These are phyloP conservation scores for Diplodia corticola DNA, from an alignment of 2,329 filamentous ascomycete genomes.

Conservation along the genomic window DNA sequence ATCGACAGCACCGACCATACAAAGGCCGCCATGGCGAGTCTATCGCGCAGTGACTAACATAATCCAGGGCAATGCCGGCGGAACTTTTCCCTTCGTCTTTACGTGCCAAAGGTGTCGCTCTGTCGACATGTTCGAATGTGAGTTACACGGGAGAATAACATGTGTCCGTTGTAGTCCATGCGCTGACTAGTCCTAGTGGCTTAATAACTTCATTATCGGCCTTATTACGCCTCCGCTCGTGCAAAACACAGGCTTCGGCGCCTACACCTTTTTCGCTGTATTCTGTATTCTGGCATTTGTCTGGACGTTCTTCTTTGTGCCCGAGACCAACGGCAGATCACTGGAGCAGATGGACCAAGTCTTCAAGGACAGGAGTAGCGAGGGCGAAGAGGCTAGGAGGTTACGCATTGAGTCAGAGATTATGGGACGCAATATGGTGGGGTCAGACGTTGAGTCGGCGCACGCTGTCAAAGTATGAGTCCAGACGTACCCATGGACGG, in stretches of 20 bases:
- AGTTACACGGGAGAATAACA: slow-evolving; percentile 43
- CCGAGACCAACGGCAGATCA: slow-evolving; percentile 38
- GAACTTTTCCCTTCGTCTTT: slow-evolving; percentile 65
- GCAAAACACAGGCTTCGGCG: slow-evolving; percentile 54
- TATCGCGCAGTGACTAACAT: no score
- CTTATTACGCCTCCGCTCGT: slow-evolving; percentile 67
- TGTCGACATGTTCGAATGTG: slow-evolving; percentile 60
- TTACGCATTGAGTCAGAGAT: slow-evolving; percentile 34
- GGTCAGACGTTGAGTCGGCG: slow-evolving; percentile 16
- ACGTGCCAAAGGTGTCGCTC: slow-evolving; percentile 65
- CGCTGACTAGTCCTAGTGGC: slow-evolving; percentile 43
- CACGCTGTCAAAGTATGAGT: neutral
- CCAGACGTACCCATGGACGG: neutral
- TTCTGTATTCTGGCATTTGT: slow-evolving; percentile 39
- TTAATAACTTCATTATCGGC: slow-evolving; percentile 66
- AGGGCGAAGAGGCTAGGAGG: slow-evolving; percentile 38
- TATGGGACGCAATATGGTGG: neutral
- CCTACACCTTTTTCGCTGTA: slow-evolving; percentile 41
- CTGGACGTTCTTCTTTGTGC: slow-evolving; percentile 39
- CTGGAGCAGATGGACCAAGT: slow-evolving; percentile 43
- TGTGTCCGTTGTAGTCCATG: slow-evolving; percentile 17
- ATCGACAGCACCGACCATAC: no score
- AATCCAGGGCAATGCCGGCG: slow-evolving; percentile 43
- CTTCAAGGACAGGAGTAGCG: slow-evolving; percentile 36
- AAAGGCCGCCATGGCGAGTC: no score